Base-by-base conservation (phyloP, 163 green algal species). In the Scenedesmus sp. region DNA sequence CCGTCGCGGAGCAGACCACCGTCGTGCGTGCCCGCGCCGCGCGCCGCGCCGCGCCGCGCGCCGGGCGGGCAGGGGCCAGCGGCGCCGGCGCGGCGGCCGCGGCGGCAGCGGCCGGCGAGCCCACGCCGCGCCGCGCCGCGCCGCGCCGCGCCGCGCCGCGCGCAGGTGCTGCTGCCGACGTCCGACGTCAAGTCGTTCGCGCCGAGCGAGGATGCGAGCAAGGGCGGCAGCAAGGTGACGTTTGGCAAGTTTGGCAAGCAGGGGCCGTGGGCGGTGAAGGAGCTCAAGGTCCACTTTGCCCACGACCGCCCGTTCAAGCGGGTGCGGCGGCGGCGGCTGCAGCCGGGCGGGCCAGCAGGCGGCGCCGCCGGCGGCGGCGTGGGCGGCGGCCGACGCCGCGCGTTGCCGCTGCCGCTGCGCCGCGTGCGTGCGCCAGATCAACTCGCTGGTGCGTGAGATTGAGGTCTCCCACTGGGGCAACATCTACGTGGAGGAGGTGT, bases 391-490 rank as follows among this genome's bases (percentile, higher is more conserved):
- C 50, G 39, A 6, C 39, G 39, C 39, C 39, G 39, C 39, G n/a
- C n/a, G n/a, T n/a, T 47, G 39, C 39, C 10, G 39, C 39, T 78
- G 63, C 20, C 42, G 36, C 34, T 64, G 42, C 31, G 57, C 47
- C 33, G 51, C 60, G 5, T 75, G 51, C 42, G 24, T 67, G 28
- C 44, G 63, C 2, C 64, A 90, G 63, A 86, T 81, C 0, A 81
- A 73, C 20, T 69, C 64, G 13, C 65, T 95, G 44, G 85, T 89
- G 42, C 83, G 90, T 4, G 94, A 98, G 85, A 92, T 98, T n/a
- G 85, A 96, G 83, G 77, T 98, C 20, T 97, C 92, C 29, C 91
- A 96, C 75, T 98, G 94, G 94, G 93, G 94, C 64, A 96, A 95
- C 80, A 92, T 97, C 53, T 95, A 96, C 50, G 89, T 98, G 60